Evolutionary conservation across 371 early-diverging fungal genomes (phyloP).

Genomic region (Conidiobolus incongruus): DNA sequence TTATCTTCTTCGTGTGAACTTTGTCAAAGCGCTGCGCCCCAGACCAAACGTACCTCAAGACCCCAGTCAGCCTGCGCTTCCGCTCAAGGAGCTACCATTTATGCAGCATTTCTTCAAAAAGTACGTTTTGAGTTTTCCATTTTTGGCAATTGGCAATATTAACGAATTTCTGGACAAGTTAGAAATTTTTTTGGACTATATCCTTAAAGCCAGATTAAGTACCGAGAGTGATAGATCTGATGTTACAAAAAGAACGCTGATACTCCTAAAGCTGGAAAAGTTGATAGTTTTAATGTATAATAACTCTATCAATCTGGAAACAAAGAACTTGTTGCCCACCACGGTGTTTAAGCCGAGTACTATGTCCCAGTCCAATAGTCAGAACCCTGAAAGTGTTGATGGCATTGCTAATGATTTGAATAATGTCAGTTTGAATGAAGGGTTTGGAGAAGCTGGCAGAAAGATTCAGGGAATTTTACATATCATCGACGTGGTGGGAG

Average conservation of each 20-base stretch:
- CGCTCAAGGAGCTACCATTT: neutral
- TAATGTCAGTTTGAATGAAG: no score
- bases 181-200: slow-evolving; percentile 1
- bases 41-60: neutral
- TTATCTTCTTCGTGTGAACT: slow-evolving; percentile 1
- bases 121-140: neutral
- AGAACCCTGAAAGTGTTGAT: neutral
- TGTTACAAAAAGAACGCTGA: neutral
- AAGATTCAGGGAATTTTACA: neutral
- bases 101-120: slow-evolving; percentile 1
- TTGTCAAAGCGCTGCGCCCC: neutral
- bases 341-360: no score
- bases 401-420: no score
- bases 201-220: neutral
- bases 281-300: slow-evolving; percentile 1
- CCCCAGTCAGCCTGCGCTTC: neutral
- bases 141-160: neutral
- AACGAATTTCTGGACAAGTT: slow-evolving; percentile 2
- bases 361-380: neutral
- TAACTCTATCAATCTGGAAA: neutral
- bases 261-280: neutral
- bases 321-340: neutral
- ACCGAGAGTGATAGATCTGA: slow-evolving; percentile 2
- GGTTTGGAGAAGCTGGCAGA: neutral
- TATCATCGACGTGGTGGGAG: slow-evolving; percentile 1